Evolutionary conservation across 495 filamentous ascomycete species (phyloP).

Genomic region (Aspergillus diversus): DNA sequence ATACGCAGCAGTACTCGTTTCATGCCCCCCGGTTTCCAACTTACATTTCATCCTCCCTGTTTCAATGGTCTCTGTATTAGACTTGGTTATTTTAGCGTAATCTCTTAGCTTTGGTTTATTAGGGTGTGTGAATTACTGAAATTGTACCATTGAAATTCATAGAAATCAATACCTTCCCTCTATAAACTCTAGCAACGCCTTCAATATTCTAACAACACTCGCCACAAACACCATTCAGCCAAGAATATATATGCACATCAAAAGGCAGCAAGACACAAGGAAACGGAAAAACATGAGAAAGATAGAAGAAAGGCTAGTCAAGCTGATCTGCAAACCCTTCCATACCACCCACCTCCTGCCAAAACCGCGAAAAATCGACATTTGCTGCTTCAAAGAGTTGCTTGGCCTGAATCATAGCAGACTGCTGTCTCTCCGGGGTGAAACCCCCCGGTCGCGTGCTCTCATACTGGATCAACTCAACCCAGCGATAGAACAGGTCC

Average conservation of each 20-base stretch:
- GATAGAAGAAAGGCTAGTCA: conserved; percentile 5
- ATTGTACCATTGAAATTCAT: background rate
- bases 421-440: conserved; percentile 65
- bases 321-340: conserved; percentile 46
- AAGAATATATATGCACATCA: background rate
- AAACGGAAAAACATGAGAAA: conserved; percentile 8
- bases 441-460: conserved; percentile 74
- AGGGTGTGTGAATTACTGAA: background rate
- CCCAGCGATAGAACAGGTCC: conserved; percentile 81
- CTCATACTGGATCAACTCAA: conserved; percentile 84
- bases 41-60: background rate
- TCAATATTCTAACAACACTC: background rate
- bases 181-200: conserved; percentile 16
- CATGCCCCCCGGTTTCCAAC: background rate
- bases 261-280: background rate
- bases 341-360: conserved; percentile 70
- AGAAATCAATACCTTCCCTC: background rate
- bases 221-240: background rate
- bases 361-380: conserved; percentile 77
- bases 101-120: background rate
- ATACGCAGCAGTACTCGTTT: conserved; percentile 23
- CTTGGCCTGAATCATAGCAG: conserved; percentile 65
- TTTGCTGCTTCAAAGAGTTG: conserved; percentile 69
- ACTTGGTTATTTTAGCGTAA: conserved; percentile 2
- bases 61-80: background rate